A percentile compares a stretch with the other conserved stretches of the same genome.
Evolutionary conservation across 208 protist genomes (phyloP).

Genomic region (Crithidia thermophila): DNA sequence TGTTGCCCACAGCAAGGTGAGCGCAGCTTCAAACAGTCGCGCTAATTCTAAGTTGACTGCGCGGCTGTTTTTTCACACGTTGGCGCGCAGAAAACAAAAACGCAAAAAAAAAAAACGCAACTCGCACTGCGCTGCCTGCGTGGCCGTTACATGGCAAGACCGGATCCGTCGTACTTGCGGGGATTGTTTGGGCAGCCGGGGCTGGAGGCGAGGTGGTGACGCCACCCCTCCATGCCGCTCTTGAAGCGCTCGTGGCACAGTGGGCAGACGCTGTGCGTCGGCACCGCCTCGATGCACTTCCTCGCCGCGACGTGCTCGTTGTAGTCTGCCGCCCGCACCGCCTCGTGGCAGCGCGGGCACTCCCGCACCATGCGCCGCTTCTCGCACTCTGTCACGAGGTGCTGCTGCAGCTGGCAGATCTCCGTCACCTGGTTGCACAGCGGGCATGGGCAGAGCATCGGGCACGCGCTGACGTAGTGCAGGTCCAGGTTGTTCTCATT

Average conservation of each 20-base stretch:
- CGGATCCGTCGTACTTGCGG: constrained; percentile 75
- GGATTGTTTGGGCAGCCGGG: constrained; percentile 91
- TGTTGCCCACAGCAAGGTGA: too few species aligned
- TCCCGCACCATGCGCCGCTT: constrained; percentile 65
- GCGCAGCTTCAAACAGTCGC: too few species aligned
- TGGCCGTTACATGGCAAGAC: constrained; percentile 27
- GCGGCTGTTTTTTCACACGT: too few species aligned
- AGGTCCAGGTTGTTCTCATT: constrained; percentile 76
- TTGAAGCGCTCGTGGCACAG: constrained; percentile 85
- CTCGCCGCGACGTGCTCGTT: constrained; percentile 67
- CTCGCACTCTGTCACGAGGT: constrained; percentile 90
- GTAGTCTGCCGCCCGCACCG: constrained; percentile 77
- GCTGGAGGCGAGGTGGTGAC: constrained; percentile 66
- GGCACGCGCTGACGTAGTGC: constrained; percentile 87
- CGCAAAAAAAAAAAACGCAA: too few species aligned
- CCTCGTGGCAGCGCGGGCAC: constrained; percentile 91
- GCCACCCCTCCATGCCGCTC: constrained; percentile 72
- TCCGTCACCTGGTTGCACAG: constrained; percentile 93
- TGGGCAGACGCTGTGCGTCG: constrained; percentile 79
- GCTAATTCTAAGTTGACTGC: too few species aligned
- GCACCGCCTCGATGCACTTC: constrained; percentile 72
- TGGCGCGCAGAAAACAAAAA: too few species aligned
- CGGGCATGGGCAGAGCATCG: constrained; percentile 92
- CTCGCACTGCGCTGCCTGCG: too few species aligned
- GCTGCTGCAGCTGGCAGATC: constrained; percentile 87